Evolutionary conservation across 2,329 filamentous ascomycete species (phyloP).

Genomic region (Pseudogymnoascus sp.): DNA sequence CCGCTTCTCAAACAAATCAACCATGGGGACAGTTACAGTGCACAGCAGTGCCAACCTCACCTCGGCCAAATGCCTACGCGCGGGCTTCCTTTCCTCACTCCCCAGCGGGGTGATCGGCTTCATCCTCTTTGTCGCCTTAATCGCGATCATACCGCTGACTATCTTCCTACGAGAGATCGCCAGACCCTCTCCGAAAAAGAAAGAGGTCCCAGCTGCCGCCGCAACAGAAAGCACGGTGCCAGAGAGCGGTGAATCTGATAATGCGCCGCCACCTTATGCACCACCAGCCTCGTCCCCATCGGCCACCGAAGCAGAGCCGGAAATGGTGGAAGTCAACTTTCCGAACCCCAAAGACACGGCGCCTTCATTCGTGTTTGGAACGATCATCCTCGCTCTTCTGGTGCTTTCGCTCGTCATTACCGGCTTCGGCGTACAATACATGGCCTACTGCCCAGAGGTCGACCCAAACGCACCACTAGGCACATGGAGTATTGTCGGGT

Average conservation of each 20-base stretch:
- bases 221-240: background rate
- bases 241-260: background rate
- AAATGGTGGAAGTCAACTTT: background rate
- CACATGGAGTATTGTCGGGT: background rate
- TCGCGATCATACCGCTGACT: background rate
- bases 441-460: background rate
- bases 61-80: background rate
- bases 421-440: background rate
- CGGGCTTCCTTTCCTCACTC: background rate
- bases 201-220: background rate
- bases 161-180: background rate
- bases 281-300: background rate
- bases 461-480: background rate
- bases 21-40: background rate
- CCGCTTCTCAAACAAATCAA: background rate
- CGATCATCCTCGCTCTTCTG: background rate
- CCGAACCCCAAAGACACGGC: background rate
- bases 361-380: background rate
- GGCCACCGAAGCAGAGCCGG: background rate
- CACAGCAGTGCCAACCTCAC: background rate
- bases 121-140: background rate
- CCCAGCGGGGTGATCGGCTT: background rate
- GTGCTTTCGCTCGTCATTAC: background rate
- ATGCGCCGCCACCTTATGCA: background rate
- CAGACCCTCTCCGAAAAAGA: background rate